Conservation (phyloP, 228 moss, liverwort and hornwort species). For the Sphagnum magellanicum region DNA sequence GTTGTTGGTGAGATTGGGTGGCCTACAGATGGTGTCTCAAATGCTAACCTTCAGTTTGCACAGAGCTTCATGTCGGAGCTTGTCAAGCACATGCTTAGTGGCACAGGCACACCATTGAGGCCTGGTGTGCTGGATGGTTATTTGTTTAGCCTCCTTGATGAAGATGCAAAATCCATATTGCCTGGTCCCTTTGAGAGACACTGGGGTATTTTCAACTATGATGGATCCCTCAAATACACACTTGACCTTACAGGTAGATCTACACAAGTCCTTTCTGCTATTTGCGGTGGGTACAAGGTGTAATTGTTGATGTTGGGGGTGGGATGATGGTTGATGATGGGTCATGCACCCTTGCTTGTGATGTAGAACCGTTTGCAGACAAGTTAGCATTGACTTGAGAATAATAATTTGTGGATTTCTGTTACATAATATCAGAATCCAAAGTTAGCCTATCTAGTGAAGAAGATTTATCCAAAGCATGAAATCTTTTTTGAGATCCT, state of each 20-base stretch:
- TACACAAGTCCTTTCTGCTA: no score
- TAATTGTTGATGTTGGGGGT: no score
- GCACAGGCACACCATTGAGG: slow-evolving; percentile 66
- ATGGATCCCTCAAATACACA: slow-evolving; percentile 65
- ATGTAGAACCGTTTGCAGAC: no score
- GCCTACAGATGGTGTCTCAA: slow-evolving; percentile 79
- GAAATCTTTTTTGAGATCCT: no score
- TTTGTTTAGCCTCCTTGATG: slow-evolving; percentile 86
- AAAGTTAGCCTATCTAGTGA: no score
- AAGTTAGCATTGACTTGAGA: no score
- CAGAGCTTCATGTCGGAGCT: slow-evolving; percentile 68
- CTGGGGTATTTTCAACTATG: slow-evolving; percentile 89
- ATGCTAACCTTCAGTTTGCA: slow-evolving; percentile 41
- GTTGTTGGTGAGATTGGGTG: slow-evolving; percentile 88
- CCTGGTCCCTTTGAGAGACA: slow-evolving; percentile 89
- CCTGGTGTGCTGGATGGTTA: slow-evolving; percentile 67
- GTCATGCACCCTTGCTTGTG: no score
- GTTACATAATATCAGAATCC: no score
- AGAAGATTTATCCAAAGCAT: no score
- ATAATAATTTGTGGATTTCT: no score
- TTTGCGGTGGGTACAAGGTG: no score
- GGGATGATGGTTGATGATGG: no score
- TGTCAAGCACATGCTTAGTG: slow-evolving; percentile 56
- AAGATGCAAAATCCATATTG: slow-evolving; percentile 77
- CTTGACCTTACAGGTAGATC: slow-evolving; percentile 64